Evolutionary conservation across 495 filamentous ascomycete genomes (phyloP), one percentile per base, ranked within the genome.

Genomic region (Chaetomium fimeti): DNA sequence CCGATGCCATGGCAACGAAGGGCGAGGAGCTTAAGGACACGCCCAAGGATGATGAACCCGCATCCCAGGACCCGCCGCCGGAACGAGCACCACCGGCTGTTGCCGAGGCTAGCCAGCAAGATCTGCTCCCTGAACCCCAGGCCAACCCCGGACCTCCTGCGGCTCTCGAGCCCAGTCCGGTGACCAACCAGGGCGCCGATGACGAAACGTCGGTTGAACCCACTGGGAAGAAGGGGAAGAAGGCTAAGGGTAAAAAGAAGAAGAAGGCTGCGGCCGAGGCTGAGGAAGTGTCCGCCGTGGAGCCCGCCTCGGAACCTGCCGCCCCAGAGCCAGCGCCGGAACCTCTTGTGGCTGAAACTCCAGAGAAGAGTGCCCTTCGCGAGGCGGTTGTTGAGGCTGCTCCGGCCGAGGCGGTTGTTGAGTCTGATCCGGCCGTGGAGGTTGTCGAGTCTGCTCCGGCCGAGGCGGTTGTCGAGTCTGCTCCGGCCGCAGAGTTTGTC

Each of bases 1-100:
- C 47, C 38, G 64, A 61, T 38, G 70, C 69, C 54, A 72, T 70
- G 67, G 65, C 40, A 47, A 74, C 77, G 58, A 73, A 78, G 60
- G 65, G 53, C 59, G 73, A 75, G 67, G 72, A 75, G 56, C 68
- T 67, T 49, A 69, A 66, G 61, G 66, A 32, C 67, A 64, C 49
- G 53, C 53, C 64, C 47, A 49, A 59, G 55, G 53, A 36, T 47
- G 59, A 45, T 53, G 60, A 57, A 16, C 55, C 64, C 5, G 36
- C 60, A 47, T 43, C 53, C n/a, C 53, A 71, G 55, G 60, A 62
- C 13, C 13, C 58, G 12, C 42, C 65, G 42, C 29, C 45, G 24
- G 28, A 62, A 54, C 25, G 22, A 29, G 40, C 42, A 49, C 42
- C 40, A 25, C n/a, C 27, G 32, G 24, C 53, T 28, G 25, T 29